Evolutionary conservation across 305 asterid species (phyloP).

Genomic region (Solanum hybrid): DNA sequence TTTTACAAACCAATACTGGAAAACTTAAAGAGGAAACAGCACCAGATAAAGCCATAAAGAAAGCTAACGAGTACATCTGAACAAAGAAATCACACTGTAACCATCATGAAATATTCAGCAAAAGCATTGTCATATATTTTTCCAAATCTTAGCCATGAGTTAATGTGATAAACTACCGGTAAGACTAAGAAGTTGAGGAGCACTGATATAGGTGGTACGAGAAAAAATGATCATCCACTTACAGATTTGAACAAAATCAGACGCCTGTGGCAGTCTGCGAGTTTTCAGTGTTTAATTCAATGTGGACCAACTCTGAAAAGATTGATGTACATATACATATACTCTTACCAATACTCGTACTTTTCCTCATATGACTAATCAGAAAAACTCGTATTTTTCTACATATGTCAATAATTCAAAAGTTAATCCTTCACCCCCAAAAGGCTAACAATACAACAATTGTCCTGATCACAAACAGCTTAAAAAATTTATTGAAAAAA

Average conservation of each 20-base stretch:
- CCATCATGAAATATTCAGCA: neutral
- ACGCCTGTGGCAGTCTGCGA: neutral
- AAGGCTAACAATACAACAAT: neutral
- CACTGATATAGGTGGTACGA: neutral
- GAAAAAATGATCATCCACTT: neutral
- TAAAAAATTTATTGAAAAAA: neutral
- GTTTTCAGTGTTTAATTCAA: neutral
- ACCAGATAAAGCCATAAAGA: neutral
- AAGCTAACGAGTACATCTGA: neutral
- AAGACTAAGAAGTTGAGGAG: neutral
- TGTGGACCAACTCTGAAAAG: neutral
- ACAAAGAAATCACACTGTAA: neutral
- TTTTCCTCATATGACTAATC: neutral
- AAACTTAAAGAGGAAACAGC: neutral
- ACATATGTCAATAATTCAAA: neutral
- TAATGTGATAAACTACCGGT: neutral
- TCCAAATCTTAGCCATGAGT: neutral
- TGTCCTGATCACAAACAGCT: neutral
- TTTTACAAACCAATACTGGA: neutral
- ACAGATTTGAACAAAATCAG: neutral
- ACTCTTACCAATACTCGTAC: neutral
- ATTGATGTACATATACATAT: neutral
- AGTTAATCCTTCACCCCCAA: neutral
- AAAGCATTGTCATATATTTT: neutral
- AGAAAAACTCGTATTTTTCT: neutral